Percentiles rank a stretch among this genome's conserved stretches.
phyloP scores from a whole-genome alignment of 225 moss, liverwort and hornwort species.

The Thuidium tamariscinum region DNA sequence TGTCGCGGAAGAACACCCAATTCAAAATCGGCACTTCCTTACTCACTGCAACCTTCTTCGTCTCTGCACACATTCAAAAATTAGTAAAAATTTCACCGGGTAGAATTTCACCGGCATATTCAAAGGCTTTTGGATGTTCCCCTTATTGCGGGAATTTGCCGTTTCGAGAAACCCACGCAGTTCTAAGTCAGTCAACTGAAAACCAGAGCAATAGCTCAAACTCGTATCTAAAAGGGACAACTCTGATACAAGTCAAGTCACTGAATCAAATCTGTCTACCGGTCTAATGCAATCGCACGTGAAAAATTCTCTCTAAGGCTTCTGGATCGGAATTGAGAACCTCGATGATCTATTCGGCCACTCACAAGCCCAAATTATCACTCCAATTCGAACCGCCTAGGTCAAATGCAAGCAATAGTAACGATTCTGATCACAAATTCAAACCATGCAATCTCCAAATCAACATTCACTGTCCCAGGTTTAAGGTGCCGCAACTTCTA shows the following conservation, averaged over 20 bases:
- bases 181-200: background rate
- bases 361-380: background rate
- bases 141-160: too few relatives aligned
- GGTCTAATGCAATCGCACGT: background rate
- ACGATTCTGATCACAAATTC: background rate
- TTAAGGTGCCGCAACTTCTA: background rate
- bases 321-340: background rate
- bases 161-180: background rate
- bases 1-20: conserved; percentile 27
- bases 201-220: background rate
- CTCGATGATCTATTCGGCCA: background rate
- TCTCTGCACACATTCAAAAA: background rate
- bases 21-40: conserved; percentile 29
- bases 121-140: background rate
- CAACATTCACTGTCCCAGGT: background rate
- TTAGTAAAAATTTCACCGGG: background rate
- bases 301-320: background rate
- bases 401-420: background rate
- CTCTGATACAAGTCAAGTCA: background rate
- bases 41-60: conserved; percentile 32
- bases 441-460: background rate
- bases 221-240: background rate
- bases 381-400: background rate
- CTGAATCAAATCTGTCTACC: background rate
- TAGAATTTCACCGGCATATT: background rate